Evolutionary conservation across 495 filamentous ascomycete species (phyloP).

Genomic region (Lentithecium fluviatile): DNA sequence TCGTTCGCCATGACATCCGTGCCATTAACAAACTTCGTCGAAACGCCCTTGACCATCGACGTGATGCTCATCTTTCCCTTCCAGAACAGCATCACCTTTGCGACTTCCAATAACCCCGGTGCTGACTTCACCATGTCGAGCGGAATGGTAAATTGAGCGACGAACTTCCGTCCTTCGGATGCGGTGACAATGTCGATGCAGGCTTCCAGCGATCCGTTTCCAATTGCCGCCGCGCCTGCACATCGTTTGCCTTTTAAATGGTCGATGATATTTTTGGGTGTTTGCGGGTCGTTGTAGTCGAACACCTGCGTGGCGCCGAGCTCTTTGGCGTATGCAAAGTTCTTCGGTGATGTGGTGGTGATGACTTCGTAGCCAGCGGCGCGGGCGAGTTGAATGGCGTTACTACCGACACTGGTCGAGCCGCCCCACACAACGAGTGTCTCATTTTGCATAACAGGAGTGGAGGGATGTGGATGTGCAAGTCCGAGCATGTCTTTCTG

Average conservation of each 20-base stretch:
- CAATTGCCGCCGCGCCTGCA: neutral
- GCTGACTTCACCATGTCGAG: neutral
- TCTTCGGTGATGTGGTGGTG: slow-evolving; percentile 40
- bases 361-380: slow-evolving; percentile 42
- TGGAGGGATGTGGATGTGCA: slow-evolving; percentile 11
- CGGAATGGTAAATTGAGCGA: neutral
- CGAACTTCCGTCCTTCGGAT: neutral
- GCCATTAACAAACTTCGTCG: neutral
- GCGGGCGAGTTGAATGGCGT: slow-evolving; percentile 44
- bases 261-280: neutral
- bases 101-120: neutral
- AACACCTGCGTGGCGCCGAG: slow-evolving; percentile 42
- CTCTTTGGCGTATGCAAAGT: slow-evolving; percentile 42
- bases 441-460: slow-evolving; percentile 33
- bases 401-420: slow-evolving; percentile 42
- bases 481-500: slow-evolving; percentile 26
- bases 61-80: neutral
- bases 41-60: neutral
- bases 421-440: slow-evolving; percentile 46
- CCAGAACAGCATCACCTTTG: neutral
- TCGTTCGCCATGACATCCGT: neutral
- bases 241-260: neutral
- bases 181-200: neutral
- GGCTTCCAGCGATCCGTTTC: neutral
- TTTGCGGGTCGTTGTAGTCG: slow-evolving; percentile 34